Evolutionary conservation across 202 grass and related monocot genomes (phyloP), one percentile per base, ranked within the genome.

Genomic region (Setaria viridis): DNA sequence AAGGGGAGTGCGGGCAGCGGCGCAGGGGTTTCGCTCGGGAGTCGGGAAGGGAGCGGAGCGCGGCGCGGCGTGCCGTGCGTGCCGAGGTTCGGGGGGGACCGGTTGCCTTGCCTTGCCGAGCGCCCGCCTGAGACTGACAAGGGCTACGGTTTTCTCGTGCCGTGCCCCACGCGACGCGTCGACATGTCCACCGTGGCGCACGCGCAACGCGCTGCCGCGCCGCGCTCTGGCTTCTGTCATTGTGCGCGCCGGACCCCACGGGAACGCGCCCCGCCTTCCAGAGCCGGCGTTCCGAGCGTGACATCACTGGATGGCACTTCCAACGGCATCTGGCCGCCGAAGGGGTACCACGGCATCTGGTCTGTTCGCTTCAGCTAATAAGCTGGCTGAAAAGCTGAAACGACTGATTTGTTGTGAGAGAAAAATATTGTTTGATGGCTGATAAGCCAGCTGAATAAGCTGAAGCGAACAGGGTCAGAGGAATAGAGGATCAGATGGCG

Each of bases 151-250:
- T 69, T 49, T 63, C 15, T 6, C 78, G 62, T 25, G 63, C 33
- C 35, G 60, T 10, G 43, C 43, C 8, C 43, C 43, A 46, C 43
- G 43, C 37, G 29, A 13, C 21, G 9, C 64, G 65, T 69, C 78
- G 64, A 13, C 78, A 25, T 43, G 48, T 42, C 79, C 64, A 14
- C 49, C 48, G 78, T 56, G 63, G 8, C 78, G 74, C 74, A 5
- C 74, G 47, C 71, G 29, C 13, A 12, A 7, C 66, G 50, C 66
- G 66, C 41, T 4, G 15, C 11, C n/a, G 43, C 43, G 56, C 56
- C 7, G 57, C 16, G 15, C 16, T 41, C 65, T 41, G 16, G 7
- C 14, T 21, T 59, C 20, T 29, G 41, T 4, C 63, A 35, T 33
- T 7, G 33, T 3, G 43, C 66, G 66, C 66, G 39, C 7, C 6